Base-by-base conservation (phyloP, 2,329 filamentous ascomycete species). In the Aureobasidium pullulans region DNA sequence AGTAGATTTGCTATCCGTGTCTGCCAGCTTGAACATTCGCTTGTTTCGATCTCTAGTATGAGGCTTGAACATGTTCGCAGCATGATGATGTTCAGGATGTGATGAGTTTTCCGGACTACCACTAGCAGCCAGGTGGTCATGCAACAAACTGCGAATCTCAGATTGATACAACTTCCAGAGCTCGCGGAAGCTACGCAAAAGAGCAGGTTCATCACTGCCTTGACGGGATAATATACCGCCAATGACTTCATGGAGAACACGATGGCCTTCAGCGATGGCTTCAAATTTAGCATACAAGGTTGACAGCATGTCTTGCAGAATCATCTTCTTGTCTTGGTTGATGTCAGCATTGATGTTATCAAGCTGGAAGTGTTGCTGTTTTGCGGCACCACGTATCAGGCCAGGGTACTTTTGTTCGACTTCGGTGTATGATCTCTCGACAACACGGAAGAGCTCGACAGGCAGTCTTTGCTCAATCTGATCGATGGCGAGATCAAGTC, bases 91-190 rank as follows among this genome's bases (percentile, higher is more conserved):
- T n/a, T 57, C 54, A 10, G 54, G 28, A 40, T 57, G 32, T 39
- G 77, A 71, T 19, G 75, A 69, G 47, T 79, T 77, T 46, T 78
- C 76, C 40, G 77, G 79, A 64, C 71, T 80, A 29, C 89, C 90
- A 70, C 96, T 91, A 1, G 91, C 95, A 0, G 94, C 95, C 54
- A 99, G 84, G 70, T 99, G 97, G 71, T 96, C 96, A 73, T 97
- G 94, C 60, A 99, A 77, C 13, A 99, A 77, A 5, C 92, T 95
- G 43, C 92, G 85, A 65, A 99, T 97, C 79, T 99, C 94, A 73
- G 95, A 97, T 70, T 99, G 94, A 68, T 96, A 93, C 7, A 99
- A 78, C 70, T 96, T 96, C 95, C 95, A 99, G 42, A 99, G 77
- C 74, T 97, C 94, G 69, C 93, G 94, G 75, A 99, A 99, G 59